phyloP scores from a whole-genome alignment of 2,329 filamentous ascomycete species.

The Albophoma yamanashiensis region DNA sequence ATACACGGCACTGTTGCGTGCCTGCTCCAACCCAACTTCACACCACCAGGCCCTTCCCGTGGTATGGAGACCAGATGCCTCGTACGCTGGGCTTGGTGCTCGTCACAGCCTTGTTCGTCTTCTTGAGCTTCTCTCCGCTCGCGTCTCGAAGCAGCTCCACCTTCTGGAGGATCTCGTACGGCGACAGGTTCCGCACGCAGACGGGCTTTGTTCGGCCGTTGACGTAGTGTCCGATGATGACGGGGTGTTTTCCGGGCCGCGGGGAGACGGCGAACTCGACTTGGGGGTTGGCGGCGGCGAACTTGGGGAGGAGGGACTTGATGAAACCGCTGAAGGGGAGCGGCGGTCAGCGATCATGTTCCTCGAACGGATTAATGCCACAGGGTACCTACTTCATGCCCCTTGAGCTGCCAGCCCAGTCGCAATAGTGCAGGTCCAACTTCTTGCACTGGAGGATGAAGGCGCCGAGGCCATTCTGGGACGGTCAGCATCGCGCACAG shows the following conservation, averaged over 20 bases:
- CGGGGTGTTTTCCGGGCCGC: conserved; percentile 78
- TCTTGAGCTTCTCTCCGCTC: conserved; percentile 63
- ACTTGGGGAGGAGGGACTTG: conserved; percentile 61
- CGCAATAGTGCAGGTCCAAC: conserved; percentile 94
- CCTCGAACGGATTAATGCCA: background rate
- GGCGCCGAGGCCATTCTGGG: conserved; percentile 86
- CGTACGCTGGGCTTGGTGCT: conserved; percentile 57
- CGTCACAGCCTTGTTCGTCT: conserved; percentile 50
- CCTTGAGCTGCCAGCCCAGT: conserved; percentile 84
- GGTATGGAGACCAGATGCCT: conserved; percentile 62
- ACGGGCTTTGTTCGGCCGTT: conserved; percentile 79
- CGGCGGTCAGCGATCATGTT: background rate
- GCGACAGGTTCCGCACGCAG: conserved; percentile 79
- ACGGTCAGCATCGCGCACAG: conserved; percentile 6
- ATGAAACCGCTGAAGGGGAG: conserved; percentile 60
- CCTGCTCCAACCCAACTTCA: conserved; percentile 16
- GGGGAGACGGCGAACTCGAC: conserved; percentile 90
- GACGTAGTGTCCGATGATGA: conserved; percentile 84
- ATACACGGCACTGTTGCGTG: background rate
- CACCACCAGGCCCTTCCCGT: conserved; percentile 46
- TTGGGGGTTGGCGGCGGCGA: conserved; percentile 72
- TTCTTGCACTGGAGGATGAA: conserved; percentile 97
- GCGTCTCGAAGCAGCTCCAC: conserved; percentile 61
- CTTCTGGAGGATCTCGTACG: conserved; percentile 73
- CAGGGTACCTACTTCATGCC: conserved; percentile 74